phyloP scores from a whole-genome alignment of 306 rosid genomes.

The Malus sieversii region DNA sequence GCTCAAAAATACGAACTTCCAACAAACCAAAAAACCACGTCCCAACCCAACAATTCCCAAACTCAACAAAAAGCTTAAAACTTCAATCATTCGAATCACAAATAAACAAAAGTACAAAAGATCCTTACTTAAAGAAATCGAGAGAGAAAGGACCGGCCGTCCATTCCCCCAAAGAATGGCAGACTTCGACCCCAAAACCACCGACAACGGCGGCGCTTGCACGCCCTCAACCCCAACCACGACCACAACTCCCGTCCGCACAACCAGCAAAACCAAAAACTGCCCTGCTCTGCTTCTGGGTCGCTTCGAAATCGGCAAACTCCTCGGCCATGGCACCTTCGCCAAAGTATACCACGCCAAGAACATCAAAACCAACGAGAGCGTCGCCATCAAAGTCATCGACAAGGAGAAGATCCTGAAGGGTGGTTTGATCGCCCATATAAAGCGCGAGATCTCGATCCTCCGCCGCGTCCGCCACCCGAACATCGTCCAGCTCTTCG shows the following conservation, averaged over 20 bases:
- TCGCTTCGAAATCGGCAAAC: constrained; percentile 75
- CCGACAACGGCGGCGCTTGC: neutral
- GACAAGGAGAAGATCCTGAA: constrained; percentile 89
- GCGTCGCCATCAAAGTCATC: constrained; percentile 84
- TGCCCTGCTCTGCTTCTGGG: constrained; percentile 43
- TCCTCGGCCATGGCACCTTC: constrained; percentile 87
- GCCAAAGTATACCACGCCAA: constrained; percentile 84
- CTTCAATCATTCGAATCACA: neutral
- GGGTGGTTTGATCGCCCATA: constrained; percentile 75
- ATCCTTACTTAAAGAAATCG: neutral
- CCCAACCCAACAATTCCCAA: neutral
- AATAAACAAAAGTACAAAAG: neutral
- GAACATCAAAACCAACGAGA: constrained; percentile 53
- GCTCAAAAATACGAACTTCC: neutral
- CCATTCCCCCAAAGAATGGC: constrained; percentile 7
- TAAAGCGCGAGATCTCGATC: constrained; percentile 94
- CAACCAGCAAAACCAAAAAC: constrained; percentile 29
- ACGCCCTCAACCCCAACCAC: neutral
- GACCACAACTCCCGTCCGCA: neutral
- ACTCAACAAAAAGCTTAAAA: neutral
- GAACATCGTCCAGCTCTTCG: constrained; percentile 81
- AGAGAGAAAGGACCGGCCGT: neutral
- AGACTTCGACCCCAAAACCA: neutral
- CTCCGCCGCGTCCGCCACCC: constrained; percentile 97
- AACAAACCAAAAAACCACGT: neutral